phyloP scores from a whole-genome alignment of 2,329 filamentous ascomycete genomes.

The Microdochium bolleyi region DNA sequence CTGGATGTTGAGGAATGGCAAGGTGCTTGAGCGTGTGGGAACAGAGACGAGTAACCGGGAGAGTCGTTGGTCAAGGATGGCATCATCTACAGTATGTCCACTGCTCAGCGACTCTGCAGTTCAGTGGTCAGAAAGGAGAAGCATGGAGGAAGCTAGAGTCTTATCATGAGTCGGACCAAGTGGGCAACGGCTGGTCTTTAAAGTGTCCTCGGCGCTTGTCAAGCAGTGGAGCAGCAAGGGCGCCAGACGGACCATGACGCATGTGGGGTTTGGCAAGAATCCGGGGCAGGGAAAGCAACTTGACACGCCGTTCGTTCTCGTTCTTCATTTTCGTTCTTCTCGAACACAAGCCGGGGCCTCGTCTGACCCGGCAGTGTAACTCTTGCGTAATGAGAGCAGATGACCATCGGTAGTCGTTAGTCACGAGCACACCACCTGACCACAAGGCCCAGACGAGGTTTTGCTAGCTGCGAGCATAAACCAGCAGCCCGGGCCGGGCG shows the following conservation, averaged over 20 bases:
- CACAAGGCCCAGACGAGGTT: not conserved
- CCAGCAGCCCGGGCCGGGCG: too few relatives aligned
- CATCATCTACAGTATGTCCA: too few relatives aligned
- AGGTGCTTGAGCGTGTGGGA: too few relatives aligned
- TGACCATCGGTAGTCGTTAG: not conserved
- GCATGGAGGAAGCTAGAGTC: not conserved
- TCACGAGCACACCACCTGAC: not conserved
- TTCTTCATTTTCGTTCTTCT: too few relatives aligned
- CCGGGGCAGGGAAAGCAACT: too few relatives aligned
- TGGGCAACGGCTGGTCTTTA: not conserved
- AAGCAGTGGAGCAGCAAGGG: not conserved
- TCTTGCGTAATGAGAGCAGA: not conserved
- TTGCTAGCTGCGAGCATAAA: not conserved
- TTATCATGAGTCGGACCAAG: conserved; percentile 2
- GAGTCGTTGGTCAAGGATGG: too few relatives aligned
- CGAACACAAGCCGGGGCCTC: too few relatives aligned
- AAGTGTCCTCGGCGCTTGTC: not conserved
- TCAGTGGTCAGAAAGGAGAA: not conserved
- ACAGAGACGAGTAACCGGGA: too few relatives aligned
- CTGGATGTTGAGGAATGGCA: too few relatives aligned
- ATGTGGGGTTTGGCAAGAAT: too few relatives aligned
- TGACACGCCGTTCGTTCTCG: too few relatives aligned
- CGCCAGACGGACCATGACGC: not conserved
- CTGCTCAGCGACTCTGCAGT: not conserved
- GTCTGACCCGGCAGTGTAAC: not conserved